Evolutionary conservation across 148 eudicot species (phyloP).

Genomic region (Euryodendron excelsum): DNA sequence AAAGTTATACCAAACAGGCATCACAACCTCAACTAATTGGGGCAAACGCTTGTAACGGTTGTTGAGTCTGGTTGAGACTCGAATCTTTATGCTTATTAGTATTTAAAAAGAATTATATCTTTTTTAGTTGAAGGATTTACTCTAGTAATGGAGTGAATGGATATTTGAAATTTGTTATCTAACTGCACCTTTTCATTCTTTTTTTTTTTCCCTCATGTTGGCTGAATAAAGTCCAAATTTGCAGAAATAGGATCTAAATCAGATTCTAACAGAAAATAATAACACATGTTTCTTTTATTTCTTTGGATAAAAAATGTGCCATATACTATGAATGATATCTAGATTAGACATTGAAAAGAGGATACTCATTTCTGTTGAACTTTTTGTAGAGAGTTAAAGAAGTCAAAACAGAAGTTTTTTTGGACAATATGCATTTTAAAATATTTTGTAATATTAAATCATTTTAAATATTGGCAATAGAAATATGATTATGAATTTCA

Average conservation of each 20-base stretch:
- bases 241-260: background rate
- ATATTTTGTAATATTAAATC: background rate
- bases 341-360: background rate
- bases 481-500: background rate
- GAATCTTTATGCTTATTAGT: background rate
- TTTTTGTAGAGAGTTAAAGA: background rate
- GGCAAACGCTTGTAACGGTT: background rate
- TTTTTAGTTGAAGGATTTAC: background rate
- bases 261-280: background rate
- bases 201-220: too few relatives aligned
- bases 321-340: background rate
- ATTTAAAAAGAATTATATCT: too few relatives aligned
- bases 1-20: too few relatives aligned
- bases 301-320: background rate
- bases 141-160: background rate
- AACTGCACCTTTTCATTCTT: background rate
- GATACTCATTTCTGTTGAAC: background rate
- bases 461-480: background rate
- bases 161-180: background rate
- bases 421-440: background rate
- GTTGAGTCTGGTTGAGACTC: background rate
- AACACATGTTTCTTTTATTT: background rate
- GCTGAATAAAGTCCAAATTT: background rate
- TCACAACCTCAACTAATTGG: background rate
- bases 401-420: background rate